These are phyloP conservation scores for Davidsoniella eucalypti DNA, from an alignment of 2,329 filamentous ascomycete species.

Conservation along the genomic window DNA sequence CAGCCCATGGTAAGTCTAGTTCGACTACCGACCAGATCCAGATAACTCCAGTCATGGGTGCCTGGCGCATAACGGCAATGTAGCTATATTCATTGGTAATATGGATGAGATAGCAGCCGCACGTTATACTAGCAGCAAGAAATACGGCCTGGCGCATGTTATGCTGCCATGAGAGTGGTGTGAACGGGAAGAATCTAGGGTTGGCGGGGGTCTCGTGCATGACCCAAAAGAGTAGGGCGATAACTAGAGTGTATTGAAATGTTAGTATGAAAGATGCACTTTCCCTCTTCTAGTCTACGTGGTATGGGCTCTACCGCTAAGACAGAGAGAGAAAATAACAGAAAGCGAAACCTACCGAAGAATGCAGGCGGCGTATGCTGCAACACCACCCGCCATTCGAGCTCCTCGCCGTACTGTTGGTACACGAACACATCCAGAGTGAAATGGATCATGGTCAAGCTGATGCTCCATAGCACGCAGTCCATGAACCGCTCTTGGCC, in stretches of 20 bases:
- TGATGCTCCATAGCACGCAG: constrained; percentile 39
- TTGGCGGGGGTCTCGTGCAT: constrained; percentile 37
- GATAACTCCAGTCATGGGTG: constrained; percentile 72
- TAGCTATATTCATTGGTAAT: constrained; percentile 69
- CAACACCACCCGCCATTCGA: constrained; percentile 41
- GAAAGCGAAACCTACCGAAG: neutral
- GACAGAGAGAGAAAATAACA: neutral
- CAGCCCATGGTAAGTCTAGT: constrained; percentile 52
- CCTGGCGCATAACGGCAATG: constrained; percentile 77
- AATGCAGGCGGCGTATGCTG: constrained; percentile 32
- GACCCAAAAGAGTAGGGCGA: constrained; percentile 37
- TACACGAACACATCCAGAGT: constrained; percentile 67
- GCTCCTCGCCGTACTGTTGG: constrained; percentile 55
- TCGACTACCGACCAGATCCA: constrained; percentile 93
- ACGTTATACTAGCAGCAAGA: constrained; percentile 38
- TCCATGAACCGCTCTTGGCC: constrained; percentile 37
- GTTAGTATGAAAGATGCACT: neutral
- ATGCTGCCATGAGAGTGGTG: constrained; percentile 28
- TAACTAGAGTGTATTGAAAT: constrained; percentile 25
- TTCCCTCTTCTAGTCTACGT: constrained; percentile 1
- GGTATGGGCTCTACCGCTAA: neutral
- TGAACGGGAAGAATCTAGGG: constrained; percentile 31
- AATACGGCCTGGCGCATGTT: constrained; percentile 45
- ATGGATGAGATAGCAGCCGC: constrained; percentile 66
- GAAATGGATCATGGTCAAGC: constrained; percentile 56